phyloP scores from a whole-genome alignment of 2,329 filamentous ascomycete genomes.

The Pyricularia grisea region DNA sequence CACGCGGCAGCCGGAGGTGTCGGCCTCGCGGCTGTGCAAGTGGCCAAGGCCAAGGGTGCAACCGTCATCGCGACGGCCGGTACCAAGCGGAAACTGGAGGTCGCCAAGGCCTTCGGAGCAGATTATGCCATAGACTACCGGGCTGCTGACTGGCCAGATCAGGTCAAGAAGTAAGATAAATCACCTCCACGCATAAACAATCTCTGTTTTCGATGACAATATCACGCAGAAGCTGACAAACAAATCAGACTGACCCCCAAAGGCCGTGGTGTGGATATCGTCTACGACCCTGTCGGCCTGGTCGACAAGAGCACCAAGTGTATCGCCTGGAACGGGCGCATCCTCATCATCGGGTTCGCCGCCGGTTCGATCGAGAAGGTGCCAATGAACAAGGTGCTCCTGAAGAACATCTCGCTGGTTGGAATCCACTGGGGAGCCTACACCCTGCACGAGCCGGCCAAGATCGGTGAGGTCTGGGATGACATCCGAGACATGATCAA shows the following conservation, averaged over 20 bases:
- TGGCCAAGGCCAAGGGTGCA: slow-evolving; percentile 86
- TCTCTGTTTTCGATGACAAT: neutral
- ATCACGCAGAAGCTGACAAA: neutral
- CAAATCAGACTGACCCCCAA: slow-evolving; percentile 53
- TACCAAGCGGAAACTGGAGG: slow-evolving; percentile 65
- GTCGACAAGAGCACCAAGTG: slow-evolving; percentile 86
- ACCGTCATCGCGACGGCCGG: slow-evolving; percentile 91
- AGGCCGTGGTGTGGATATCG: slow-evolving; percentile 72
- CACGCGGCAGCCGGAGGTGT: slow-evolving; percentile 91
- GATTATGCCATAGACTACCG: slow-evolving; percentile 76
- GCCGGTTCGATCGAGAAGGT: slow-evolving; percentile 83
- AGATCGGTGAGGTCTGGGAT: slow-evolving; percentile 66
- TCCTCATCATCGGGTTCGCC: slow-evolving; percentile 85
- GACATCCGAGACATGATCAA: slow-evolving; percentile 72
- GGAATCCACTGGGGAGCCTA: slow-evolving; percentile 92
- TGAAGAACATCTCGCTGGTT: slow-evolving; percentile 89
- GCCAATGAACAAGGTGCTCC: slow-evolving; percentile 79
- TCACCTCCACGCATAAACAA: neutral
- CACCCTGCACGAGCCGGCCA: slow-evolving; percentile 59
- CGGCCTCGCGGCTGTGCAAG: slow-evolving; percentile 80
- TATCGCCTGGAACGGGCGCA: slow-evolving; percentile 82
- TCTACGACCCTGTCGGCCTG: slow-evolving; percentile 89
- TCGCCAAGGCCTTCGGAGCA: slow-evolving; percentile 73
- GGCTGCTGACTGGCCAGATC: slow-evolving; percentile 49
- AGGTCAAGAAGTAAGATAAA: slow-evolving; percentile 50